Base-by-base conservation (phyloP, 2,329 filamentous ascomycete species). In the Neonectria coccinea region DNA sequence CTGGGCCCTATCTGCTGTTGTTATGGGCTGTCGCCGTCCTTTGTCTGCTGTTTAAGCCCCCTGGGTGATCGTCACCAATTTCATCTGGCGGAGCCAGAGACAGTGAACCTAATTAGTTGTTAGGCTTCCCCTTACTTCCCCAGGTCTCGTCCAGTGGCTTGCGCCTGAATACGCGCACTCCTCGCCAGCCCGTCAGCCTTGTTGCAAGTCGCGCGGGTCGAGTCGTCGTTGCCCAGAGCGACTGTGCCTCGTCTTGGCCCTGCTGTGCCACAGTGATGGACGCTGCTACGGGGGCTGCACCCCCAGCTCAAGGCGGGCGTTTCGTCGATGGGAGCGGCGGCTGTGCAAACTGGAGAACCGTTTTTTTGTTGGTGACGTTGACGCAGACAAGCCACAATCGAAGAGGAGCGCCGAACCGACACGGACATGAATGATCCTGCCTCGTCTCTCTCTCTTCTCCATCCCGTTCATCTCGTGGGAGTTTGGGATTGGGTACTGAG, bases 341-440 rank as follows among this genome's bases (percentile, higher is more conserved):
- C 56, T 66, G 64, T 64, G 60, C 56, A 64, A 50, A 56, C 41
- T 52, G 39, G 44, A 20, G 59, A 67, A 65, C 64, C 44, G 64
- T 71, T 73, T 71, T 73, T 73, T 20, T 20, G 39, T 67, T 59
- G 53, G 62, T 73, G 71, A 73, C 71, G 69, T 69, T 65, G 64
- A 57, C 52, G 25, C 47, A 60, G 68, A 59, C 64, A 20, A 73
- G 70, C 70, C 71, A 72, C 71, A 55, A 36, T 50, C 52, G 47
- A 60, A 59, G 57, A 55, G 65, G 45, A 70, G 51, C 52, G 27
- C 57, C 53, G 36, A 39, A 64, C 58, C 63, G 60, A 63, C 56
- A 51, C 56, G n/a, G n/a, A 41, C 27, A 60, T 59, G 18, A 56
- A 60, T 59, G 18, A 56, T 55, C 53, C 42, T 45, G 29, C 41